Evolutionary conservation across 176 grass and related monocot species (phyloP), one percentile per base, ranked within the genome.

Genomic region (Phyllostachys edulis): DNA sequence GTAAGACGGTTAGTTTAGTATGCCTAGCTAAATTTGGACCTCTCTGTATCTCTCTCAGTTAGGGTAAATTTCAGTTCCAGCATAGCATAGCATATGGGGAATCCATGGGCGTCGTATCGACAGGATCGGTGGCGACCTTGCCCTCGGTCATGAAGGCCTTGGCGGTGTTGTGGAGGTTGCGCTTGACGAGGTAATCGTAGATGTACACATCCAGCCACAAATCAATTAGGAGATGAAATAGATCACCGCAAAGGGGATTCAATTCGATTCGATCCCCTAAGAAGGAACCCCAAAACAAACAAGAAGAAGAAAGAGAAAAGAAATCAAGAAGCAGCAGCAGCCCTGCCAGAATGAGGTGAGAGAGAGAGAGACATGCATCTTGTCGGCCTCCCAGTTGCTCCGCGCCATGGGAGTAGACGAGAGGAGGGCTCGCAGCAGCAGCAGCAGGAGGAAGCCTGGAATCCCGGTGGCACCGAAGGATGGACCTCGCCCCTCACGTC

Each of bases 341-440:
- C 57, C 18, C 6, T 55, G 18, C 52, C 52, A 55, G 54, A 56
- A 62, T 4, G 9, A 12, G 23, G 14, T 37, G 71, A 73, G 47
- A 1, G 21, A 14, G 29, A 17, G 62, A 29, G 69, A 12, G 49
- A 56, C 94, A 45, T 76, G 94, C 94, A 97, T 97, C 88, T 97
- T 97, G 85, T 97, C 94, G 9, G 94, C 94, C 78, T 97, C 94
- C 94, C 94, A 97, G 85, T 94, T 92, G 84, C 86, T 92, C 90
- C 93, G 92, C 63, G 94, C 90, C 94, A 97, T 97, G 79, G 59
- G 21, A 40, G 14, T 0, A 2, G 29, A 7, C 24, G 44, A 3
- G 24, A 5, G 29, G 49, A 65, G 29, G 59, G 60, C 14, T 62
- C 60, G 15, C 38, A 3, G 67, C 9, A 21, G 65, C 17, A 69